Conservation (phyloP, 2,329 filamentous ascomycete species). For the Fusarium zealandicum region DNA sequence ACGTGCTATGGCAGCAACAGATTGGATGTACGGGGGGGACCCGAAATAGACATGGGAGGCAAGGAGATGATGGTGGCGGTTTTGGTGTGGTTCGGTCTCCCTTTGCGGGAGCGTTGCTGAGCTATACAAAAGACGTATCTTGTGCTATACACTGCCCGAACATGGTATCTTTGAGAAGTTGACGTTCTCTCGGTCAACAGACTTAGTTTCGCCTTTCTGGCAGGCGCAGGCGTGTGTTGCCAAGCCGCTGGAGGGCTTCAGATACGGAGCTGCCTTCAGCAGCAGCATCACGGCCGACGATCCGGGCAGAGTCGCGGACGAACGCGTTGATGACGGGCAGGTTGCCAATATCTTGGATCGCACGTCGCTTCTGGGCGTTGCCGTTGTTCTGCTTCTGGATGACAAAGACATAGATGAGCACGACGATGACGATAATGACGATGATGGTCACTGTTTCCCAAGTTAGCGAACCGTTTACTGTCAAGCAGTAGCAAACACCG, state of each 20-base stretch:
- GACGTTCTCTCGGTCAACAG: neutral
- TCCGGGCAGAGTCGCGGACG: slow-evolving; percentile 20
- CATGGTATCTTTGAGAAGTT: neutral
- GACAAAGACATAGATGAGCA: slow-evolving; percentile 58
- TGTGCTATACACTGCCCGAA: neutral
- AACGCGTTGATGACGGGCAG: slow-evolving; percentile 38
- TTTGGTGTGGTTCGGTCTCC: slow-evolving; percentile 6
- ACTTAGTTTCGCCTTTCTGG: slow-evolving; percentile 32
- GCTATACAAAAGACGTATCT: neutral
- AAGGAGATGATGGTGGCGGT: slow-evolving; percentile 17
- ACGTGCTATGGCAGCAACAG: slow-evolving; percentile 24
- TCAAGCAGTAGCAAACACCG: neutral
- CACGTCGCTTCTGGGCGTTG: slow-evolving; percentile 45
- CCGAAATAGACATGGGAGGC: slow-evolving; percentile 28
- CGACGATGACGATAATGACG: slow-evolving; percentile 58
- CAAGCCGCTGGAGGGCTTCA: slow-evolving; percentile 25
- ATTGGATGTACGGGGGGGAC: slow-evolving; percentile 26
- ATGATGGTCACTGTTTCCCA: slow-evolving; percentile 57
- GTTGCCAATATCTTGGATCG: slow-evolving; percentile 35
- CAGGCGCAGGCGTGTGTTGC: slow-evolving; percentile 25
- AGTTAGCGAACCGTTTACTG: slow-evolving; percentile 37
- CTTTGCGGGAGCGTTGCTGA: neutral
- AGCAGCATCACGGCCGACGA: slow-evolving; percentile 22
- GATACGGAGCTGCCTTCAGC: slow-evolving; percentile 8
- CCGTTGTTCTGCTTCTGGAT: slow-evolving; percentile 44